These are phyloP conservation scores for Gremmenia infestans DNA, from an alignment of 2,329 filamentous ascomycete species.

Conservation along the genomic window DNA sequence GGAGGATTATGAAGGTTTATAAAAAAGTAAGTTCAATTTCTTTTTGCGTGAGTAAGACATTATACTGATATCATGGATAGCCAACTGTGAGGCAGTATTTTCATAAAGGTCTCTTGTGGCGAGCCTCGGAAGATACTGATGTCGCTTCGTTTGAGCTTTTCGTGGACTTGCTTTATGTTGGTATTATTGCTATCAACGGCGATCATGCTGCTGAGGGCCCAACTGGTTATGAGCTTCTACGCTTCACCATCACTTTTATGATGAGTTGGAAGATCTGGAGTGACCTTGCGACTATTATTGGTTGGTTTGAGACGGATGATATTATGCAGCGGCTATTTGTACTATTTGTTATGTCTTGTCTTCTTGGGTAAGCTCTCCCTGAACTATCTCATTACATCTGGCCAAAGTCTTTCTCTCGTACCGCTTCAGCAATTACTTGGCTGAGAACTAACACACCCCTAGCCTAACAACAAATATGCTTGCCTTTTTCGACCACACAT, in stretches of 20 bases:
- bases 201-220: slow-evolving; percentile 54
- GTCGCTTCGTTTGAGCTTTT: slow-evolving; percentile 62
- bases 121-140: slow-evolving; percentile 52
- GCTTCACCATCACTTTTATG: slow-evolving; percentile 57
- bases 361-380: slow-evolving; percentile 43
- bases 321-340: slow-evolving; percentile 54
- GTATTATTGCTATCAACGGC: slow-evolving; percentile 58
- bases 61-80: slow-evolving; percentile 13
- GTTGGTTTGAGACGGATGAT: slow-evolving; percentile 58
- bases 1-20: slow-evolving; percentile 48
- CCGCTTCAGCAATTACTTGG: background rate
- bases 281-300: slow-evolving; percentile 51
- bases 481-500: slow-evolving; percentile 51
- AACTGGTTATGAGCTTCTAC: slow-evolving; percentile 49
- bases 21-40: slow-evolving; percentile 35
- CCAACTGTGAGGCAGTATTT: slow-evolving; percentile 62
- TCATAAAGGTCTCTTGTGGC: slow-evolving; percentile 59
- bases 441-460: slow-evolving; percentile 3
- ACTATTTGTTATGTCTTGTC: slow-evolving; percentile 55
- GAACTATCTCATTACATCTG: background rate
- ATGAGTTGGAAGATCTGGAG: slow-evolving; percentile 58
- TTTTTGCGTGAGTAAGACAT: background rate
- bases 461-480: slow-evolving; percentile 59
- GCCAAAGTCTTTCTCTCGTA: background rate
- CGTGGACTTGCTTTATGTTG: slow-evolving; percentile 53